Evolutionary conservation across 2,329 filamentous ascomycete genomes (phyloP).

Genomic region (Cryphonectria parasitica): DNA sequence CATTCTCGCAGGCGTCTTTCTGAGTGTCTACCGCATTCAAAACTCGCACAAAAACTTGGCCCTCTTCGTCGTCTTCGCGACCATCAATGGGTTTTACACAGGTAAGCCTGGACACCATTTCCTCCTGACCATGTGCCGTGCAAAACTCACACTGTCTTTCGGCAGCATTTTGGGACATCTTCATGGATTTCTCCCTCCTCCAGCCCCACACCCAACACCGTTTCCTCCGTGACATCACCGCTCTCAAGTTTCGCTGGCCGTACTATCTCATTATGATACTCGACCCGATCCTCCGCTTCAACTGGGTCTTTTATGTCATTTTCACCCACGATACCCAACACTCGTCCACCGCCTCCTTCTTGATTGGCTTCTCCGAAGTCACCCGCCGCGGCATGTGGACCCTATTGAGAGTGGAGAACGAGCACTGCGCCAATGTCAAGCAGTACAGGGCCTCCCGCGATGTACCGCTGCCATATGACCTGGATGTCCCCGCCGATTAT

Average conservation of each 20-base stretch:
- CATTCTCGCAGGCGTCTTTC: constrained; percentile 74
- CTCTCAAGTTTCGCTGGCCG: constrained; percentile 76
- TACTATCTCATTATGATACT: constrained; percentile 86
- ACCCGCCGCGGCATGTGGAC: constrained; percentile 88
- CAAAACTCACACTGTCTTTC: not conserved
- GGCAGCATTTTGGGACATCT: constrained; percentile 83
- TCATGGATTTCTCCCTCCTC: constrained; percentile 95
- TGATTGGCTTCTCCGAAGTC: constrained; percentile 78
- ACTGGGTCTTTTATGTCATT: constrained; percentile 93
- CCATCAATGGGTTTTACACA: constrained; percentile 81
- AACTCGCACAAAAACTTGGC: constrained; percentile 60
- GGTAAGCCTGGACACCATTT: constrained; percentile 52
- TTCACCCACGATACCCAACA: constrained; percentile 81
- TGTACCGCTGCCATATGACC: constrained; percentile 80
- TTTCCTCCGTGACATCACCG: constrained; percentile 76
- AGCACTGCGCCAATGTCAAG: constrained; percentile 90
- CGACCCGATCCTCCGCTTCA: constrained; percentile 85
- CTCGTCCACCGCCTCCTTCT: constrained; percentile 79
- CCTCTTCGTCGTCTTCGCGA: constrained; percentile 78
- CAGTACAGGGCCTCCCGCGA: constrained; percentile 90
- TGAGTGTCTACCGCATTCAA: constrained; percentile 84
- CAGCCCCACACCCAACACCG: constrained; percentile 72
- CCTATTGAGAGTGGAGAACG: constrained; percentile 93
- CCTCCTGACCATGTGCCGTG: too few species aligned
- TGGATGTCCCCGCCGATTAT: constrained; percentile 46